These are phyloP conservation scores for Bifiguratus adelaidae DNA, from an alignment of 192 early-diverging fungal species.

Conservation along the genomic window DNA sequence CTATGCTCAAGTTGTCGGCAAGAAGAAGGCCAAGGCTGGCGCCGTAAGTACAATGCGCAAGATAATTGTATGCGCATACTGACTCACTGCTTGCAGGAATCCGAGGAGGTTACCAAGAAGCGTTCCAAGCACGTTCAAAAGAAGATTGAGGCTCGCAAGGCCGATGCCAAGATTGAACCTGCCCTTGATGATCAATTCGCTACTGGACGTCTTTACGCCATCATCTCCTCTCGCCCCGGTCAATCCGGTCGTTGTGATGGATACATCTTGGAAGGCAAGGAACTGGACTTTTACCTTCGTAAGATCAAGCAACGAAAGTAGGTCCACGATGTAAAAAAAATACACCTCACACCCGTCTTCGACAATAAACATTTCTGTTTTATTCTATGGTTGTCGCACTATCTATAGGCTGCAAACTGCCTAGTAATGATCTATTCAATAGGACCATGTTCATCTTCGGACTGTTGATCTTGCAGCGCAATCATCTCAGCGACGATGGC, in stretches of 20 bases:
- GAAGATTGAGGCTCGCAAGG: constrained; percentile 81
- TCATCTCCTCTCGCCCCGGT: constrained; percentile 91
- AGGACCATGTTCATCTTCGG: too few species aligned
- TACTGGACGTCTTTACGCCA: constrained; percentile 88
- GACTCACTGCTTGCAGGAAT: constrained; percentile 25
- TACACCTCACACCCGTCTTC: too few species aligned
- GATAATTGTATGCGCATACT: background rate
- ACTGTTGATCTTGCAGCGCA: too few species aligned
- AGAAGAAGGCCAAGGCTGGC: constrained; percentile 57
- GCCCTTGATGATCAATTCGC: constrained; percentile 90
- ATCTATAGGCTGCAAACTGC: too few species aligned
- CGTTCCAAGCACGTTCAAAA: constrained; percentile 86
- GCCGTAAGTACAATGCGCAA: constrained; percentile 19
- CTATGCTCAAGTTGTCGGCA: constrained; percentile 85
- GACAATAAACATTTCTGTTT: too few species aligned
- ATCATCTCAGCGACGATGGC: too few species aligned
- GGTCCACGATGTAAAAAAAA: too few species aligned
- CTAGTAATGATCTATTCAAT: too few species aligned
- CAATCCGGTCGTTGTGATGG: constrained; percentile 97
- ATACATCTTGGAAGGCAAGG: constrained; percentile 98
- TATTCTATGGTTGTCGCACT: too few species aligned
- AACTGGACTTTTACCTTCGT: constrained; percentile 96
- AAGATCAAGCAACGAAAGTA: constrained; percentile 72
- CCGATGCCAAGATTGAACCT: constrained; percentile 72
- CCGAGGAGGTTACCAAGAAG: constrained; percentile 61